A percentile compares a stretch with the other conserved stretches of the same genome.
Evolutionary conservation across 306 rosid genomes (phyloP).

Genomic region (Lablab purpureus): DNA sequence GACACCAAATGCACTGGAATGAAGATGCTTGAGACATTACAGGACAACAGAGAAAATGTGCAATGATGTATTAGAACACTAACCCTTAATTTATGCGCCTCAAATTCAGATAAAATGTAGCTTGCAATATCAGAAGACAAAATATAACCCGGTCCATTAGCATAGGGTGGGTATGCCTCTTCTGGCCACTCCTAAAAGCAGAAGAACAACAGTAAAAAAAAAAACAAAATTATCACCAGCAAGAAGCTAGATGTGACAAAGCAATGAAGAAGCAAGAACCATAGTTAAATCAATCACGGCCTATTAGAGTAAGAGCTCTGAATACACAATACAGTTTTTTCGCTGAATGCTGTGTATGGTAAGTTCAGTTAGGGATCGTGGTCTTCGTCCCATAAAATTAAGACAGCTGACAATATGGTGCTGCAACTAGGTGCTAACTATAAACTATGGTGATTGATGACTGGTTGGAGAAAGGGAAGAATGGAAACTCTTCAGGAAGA

Average conservation of each 20-base stretch:
- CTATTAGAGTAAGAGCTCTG: background rate
- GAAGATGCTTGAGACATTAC: constrained; percentile 5
- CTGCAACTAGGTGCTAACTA: background rate
- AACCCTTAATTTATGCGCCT: constrained; percentile 74
- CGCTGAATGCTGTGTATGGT: background rate
- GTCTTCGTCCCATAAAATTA: background rate
- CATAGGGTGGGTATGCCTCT: constrained; percentile 89
- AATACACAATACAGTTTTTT: background rate
- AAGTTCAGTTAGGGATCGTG: background rate
- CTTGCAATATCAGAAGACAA: constrained; percentile 74
- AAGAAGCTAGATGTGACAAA: constrained; percentile 26
- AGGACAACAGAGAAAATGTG: constrained; percentile 12
- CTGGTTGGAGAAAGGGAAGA: background rate
- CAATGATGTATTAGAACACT: constrained; percentile 25
- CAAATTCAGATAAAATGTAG: constrained; percentile 68
- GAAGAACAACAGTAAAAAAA: constrained; percentile 22
- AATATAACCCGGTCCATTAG: constrained; percentile 93
- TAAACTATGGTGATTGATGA: background rate
- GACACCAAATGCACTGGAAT: background rate
- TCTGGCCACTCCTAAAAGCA: constrained; percentile 91
- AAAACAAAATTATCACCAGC: constrained; percentile 1
- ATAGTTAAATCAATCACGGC: background rate
- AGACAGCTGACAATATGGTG: background rate
- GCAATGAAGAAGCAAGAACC: background rate
- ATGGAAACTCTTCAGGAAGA: background rate